Base-by-base conservation (phyloP, 2,329 filamentous ascomycete genomes). In the Thielaviopsis cerberus region DNA sequence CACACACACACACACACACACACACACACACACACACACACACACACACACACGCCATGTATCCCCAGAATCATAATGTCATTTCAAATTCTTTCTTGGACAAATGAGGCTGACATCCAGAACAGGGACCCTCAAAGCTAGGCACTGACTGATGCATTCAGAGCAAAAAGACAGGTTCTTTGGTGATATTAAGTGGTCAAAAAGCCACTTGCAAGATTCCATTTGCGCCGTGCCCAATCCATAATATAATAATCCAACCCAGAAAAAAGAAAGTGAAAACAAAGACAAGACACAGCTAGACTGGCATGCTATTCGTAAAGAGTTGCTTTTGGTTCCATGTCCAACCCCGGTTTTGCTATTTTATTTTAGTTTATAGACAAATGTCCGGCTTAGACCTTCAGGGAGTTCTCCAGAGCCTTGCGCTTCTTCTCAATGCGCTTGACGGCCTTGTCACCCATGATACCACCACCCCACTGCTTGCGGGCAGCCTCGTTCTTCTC, bases 401-500 rank as follows among this genome's bases (percentile, higher is more conserved):
- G 89, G 72, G 92, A 90, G 70, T 75, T 76, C 77, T 97, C 92
- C 64, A 92, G 70, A 71, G 90, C 89, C 86, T 96, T 96, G 76
- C 85, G 81, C 80, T 88, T 88, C 86, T 95, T 96, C 74, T 76
- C 74, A 63, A 76, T 79, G 70, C 76, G 76, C 75, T 79, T 81
- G 75, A 81, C 82, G 71, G 92, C 90, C 88, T 98, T 98, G 73
- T 84, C 80, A 70, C 92, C 79, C 90, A 98, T 96, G 79, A 98
- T 96, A 76, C 94, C 94, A 82, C 92, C 92, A 78, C 94, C 92
- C 92, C 94, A 98, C 77, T 91, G 87, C 73, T 86, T 84, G 75
- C 88, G 86, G 69, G 81, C 75, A 71, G 89, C 86, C 77, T 97
- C 91, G 74, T 87, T 87, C 83, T 94, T 94, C 76, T 94, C 89